A percentile compares a stretch with the other conserved stretches of the same genome.
Evolutionary conservation across 2,329 filamentous ascomycete species (phyloP).

Genomic region (Mycosphaerella sp.): DNA sequence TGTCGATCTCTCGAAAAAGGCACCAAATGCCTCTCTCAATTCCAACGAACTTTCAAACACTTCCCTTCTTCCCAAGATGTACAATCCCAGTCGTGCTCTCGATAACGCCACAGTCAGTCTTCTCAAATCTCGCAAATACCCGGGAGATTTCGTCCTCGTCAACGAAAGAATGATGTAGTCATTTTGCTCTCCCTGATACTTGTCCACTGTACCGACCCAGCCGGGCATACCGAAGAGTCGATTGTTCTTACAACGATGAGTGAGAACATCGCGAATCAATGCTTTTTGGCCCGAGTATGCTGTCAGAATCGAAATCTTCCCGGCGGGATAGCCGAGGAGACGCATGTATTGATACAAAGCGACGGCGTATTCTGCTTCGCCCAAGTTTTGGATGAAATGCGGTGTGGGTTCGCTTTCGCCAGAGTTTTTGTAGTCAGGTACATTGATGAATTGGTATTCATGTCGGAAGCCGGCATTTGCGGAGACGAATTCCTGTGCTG

Average conservation of each 20-base stretch:
- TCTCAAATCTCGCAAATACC: constrained; percentile 88
- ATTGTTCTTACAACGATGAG: constrained; percentile 75
- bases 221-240: constrained; percentile 81
- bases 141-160: constrained; percentile 78
- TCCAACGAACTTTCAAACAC: constrained; percentile 88
- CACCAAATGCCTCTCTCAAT: constrained; percentile 75
- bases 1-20: constrained; percentile 58
- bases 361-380: constrained; percentile 94
- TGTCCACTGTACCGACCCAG: constrained; percentile 91
- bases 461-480: constrained; percentile 90
- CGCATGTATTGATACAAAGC: constrained; percentile 98
- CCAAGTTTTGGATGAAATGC: constrained; percentile 93
- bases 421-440: constrained; percentile 82
- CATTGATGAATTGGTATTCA: constrained; percentile 95
- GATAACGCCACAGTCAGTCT: constrained; percentile 92
- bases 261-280: constrained; percentile 78
- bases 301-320: constrained; percentile 78
- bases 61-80: constrained; percentile 79
- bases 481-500: constrained; percentile 61
- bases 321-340: constrained; percentile 80
- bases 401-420: constrained; percentile 86
- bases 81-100: constrained; percentile 82
- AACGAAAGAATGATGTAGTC: constrained; percentile 95
- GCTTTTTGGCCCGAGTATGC: constrained; percentile 91
- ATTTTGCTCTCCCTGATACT: constrained; percentile 98